These are phyloP conservation scores for Calcarisporium arbuscula DNA, from an alignment of 2,329 filamentous ascomycete species.

Conservation along the genomic window DNA sequence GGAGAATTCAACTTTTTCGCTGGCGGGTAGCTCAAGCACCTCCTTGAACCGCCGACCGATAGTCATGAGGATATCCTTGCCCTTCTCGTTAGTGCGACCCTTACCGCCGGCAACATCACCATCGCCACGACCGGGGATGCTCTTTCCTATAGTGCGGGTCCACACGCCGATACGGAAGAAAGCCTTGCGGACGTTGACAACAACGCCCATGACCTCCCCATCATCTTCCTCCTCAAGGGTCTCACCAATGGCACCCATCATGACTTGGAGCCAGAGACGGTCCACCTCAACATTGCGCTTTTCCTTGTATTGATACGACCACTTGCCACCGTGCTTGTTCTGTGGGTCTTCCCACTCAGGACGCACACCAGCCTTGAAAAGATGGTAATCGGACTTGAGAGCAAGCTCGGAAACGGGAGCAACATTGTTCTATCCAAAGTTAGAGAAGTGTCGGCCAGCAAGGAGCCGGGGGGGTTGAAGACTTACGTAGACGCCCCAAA, in stretches of 20 bases:
- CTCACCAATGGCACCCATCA: slow-evolving; percentile 95
- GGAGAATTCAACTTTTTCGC: slow-evolving; percentile 85
- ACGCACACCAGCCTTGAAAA: slow-evolving; percentile 95
- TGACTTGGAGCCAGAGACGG: slow-evolving; percentile 92
- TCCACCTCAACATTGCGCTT: slow-evolving; percentile 90
- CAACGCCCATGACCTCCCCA: slow-evolving; percentile 97
- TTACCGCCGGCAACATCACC: slow-evolving; percentile 69
- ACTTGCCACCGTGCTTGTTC: slow-evolving; percentile 99
- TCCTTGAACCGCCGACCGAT: slow-evolving; percentile 94
- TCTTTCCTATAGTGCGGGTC: slow-evolving; percentile 90
- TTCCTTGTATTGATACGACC: slow-evolving; percentile 97
- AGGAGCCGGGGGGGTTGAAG: background rate
- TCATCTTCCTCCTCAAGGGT: slow-evolving; percentile 92
- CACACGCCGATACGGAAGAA: slow-evolving; percentile 98
- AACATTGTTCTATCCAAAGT: slow-evolving; percentile 78
- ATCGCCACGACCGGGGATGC: slow-evolving; percentile 67
- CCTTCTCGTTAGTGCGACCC: slow-evolving; percentile 72
- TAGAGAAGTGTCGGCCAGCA: slow-evolving; percentile 8
- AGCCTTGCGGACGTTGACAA: slow-evolving; percentile 96
- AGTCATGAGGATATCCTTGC: slow-evolving; percentile 72
- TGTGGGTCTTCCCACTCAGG: slow-evolving; percentile 98
- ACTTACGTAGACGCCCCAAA: slow-evolving; percentile 98
- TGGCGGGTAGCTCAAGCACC: slow-evolving; percentile 69
- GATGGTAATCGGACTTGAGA: slow-evolving; percentile 97
- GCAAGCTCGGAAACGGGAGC: slow-evolving; percentile 91